Evolutionary conservation across 345 rosid species (phyloP).

Genomic region (Acer saccharum): DNA sequence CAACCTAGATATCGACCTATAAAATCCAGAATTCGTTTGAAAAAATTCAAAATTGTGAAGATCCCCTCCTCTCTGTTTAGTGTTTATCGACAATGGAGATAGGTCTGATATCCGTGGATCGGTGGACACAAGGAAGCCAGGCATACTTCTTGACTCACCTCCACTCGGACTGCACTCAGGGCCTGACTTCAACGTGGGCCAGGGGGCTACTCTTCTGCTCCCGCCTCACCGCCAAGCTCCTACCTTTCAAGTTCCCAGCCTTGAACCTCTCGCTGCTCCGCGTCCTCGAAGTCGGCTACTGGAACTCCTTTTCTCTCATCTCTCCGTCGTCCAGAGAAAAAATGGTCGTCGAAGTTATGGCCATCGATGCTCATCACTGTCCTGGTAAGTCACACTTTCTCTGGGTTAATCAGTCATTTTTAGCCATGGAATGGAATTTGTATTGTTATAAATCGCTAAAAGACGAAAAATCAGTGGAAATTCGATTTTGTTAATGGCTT

Average conservation of each 20-base stretch:
- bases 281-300: slow-evolving; percentile 49
- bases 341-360: slow-evolving; percentile 47
- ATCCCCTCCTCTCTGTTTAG: background rate
- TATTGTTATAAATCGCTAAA: background rate
- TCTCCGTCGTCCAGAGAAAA: slow-evolving; percentile 49
- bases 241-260: slow-evolving; percentile 65
- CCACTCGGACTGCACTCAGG: slow-evolving; percentile 72
- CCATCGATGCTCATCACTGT: slow-evolving; percentile 74
- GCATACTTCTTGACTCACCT: slow-evolving; percentile 79
- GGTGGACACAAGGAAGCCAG: slow-evolving; percentile 67
- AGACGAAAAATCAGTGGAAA: too few species aligned
- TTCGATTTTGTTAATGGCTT: too few species aligned
- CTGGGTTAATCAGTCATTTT: too few species aligned
- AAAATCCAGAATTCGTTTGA: background rate
- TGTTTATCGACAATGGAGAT: slow-evolving; percentile 50
- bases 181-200: slow-evolving; percentile 56
- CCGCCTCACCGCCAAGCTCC: slow-evolving; percentile 64
- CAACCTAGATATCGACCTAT: background rate
- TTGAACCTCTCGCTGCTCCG: slow-evolving; percentile 69
- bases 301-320: slow-evolving; percentile 55
- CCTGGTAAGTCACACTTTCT: slow-evolving; percentile 43
- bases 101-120: slow-evolving; percentile 74
- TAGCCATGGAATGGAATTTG: background rate
- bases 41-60: background rate
- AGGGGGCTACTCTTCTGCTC: slow-evolving; percentile 78